Percentiles rank a stretch among this genome's conserved stretches.
These are phyloP conservation scores for Stellera chamaejasme DNA, from an alignment of 345 rosid species.

Conservation along the genomic window DNA sequence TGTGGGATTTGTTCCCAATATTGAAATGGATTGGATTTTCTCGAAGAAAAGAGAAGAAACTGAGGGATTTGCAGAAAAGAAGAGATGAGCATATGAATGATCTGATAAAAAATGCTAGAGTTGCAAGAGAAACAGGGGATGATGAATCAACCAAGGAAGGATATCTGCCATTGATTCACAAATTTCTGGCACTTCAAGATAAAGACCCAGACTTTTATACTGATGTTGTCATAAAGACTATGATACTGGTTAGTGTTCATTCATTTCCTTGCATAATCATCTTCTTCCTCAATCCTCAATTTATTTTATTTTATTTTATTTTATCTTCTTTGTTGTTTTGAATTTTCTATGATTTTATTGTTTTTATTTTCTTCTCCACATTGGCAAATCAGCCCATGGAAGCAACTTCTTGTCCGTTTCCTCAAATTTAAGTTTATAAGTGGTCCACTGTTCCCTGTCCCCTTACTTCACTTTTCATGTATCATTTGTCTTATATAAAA, in stretches of 20 bases:
- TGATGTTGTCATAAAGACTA: slow-evolving; percentile 12
- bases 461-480: no score
- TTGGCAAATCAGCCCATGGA: no score
- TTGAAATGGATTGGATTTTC: slow-evolving; percentile 7
- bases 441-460: no score
- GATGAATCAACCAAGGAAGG: not conserved
- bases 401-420: no score
- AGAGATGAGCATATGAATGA: slow-evolving; percentile 11
- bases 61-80: not conserved
- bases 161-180: slow-evolving; percentile 2
- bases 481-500: no score
- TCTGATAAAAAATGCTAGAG: slow-evolving; percentile 2
- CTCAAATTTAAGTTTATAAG: no score
- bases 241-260: slow-evolving; percentile 6
- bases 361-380: no score
- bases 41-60: not conserved
- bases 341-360: no score
- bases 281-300: no score
- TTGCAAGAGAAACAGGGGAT: not conserved
- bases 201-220: slow-evolving; percentile 11
- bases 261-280: not conserved
- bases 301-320: no score
- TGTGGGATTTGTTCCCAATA: slow-evolving; percentile 8
- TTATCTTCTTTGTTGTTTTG: no score
- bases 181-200: slow-evolving; percentile 9